Percentiles rank a stretch among this genome's conserved stretches.
These are phyloP conservation scores for Dalbergia cultrata DNA, from an alignment of 306 rosid species.

Conservation along the genomic window DNA sequence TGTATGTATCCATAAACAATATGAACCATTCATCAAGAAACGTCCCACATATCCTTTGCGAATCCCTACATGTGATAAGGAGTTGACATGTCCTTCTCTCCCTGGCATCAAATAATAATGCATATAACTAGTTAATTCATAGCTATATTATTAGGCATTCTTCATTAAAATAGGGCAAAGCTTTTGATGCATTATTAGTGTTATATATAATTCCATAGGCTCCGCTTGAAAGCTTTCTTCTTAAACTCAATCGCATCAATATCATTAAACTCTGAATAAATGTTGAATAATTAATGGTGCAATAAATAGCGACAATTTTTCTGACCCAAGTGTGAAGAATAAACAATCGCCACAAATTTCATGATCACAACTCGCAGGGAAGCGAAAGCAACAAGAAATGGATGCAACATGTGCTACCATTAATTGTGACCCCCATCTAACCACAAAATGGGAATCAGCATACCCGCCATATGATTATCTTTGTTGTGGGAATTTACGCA, in stretches of 20 bases:
- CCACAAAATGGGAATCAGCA: not conserved
- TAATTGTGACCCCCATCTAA: not conserved
- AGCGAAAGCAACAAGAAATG: not conserved
- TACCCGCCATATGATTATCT: not conserved
- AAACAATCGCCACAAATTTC: not conserved
- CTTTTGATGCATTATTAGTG: not conserved
- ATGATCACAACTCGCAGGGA: not conserved
- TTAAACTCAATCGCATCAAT: not conserved
- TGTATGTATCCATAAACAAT: constrained; percentile 19
- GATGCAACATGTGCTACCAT: not conserved
- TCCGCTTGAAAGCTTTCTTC: not conserved
- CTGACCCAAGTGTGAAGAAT: not conserved
- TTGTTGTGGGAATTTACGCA: constrained; percentile 3
- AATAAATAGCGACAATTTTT: not conserved
- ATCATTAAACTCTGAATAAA: not conserved
- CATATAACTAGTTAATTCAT: not conserved
- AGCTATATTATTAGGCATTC: not conserved
- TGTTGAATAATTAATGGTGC: not conserved
- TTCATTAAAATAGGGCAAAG: not conserved
- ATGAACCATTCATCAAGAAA: not conserved
- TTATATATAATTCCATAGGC: not conserved
- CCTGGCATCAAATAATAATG: constrained; percentile 13
- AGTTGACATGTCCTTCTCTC: constrained; percentile 10
- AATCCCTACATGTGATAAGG: constrained; percentile 23
- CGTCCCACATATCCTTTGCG: constrained; percentile 11